Base-by-base conservation (phyloP, 768 basidiomycete species). In the Coprinopsis cinerea region DNA sequence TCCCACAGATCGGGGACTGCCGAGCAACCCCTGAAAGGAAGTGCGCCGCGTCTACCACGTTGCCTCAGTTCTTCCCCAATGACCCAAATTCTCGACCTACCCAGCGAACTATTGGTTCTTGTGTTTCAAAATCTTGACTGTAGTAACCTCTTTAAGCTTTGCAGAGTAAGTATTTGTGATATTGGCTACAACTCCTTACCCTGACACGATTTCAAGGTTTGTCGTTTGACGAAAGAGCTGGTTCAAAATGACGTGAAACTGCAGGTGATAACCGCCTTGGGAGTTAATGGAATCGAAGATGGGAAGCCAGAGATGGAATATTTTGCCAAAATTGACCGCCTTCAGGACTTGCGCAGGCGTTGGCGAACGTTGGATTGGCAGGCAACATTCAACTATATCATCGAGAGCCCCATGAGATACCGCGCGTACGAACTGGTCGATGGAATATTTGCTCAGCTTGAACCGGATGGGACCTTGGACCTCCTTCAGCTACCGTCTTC, bases 401-500 rank as follows among this genome's bases (percentile, higher is more conserved):
- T 56, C 24, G 32, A 54, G 6, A 63, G 64, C 7, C n/a, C n/a
- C n/a, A n/a, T n/a, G n/a, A 24, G 48, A 15, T 64, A 61, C 47
- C 55, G 57, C 18, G 78, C 79, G 3, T 84, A 84, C 56, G 81
- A 84, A 52, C 68, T 84, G 52, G 82, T 83, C 3, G 76, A 69
- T 0, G 82, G 82, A 0, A 59, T 80, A 0, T 82, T 83, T 59
- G 77, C 72, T 28, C 75, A 79, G 57, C 68, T 60, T 20, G 59
- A 52, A 22, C 47, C 42, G 20, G 59, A 49, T 14, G 44, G 45
- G 1, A 47, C 58, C 17, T 53, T 68, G 20, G 25, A 59, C 3
- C 34, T 59, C 3, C 51, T 59, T 27, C 53, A 58, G 58, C 42
- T 70, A 49, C 59, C 70, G 41, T 49, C 64, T 17, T 42, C 56